Evolutionary conservation across 179 eudicot species (phyloP).

Genomic region (Spergularia azorica): DNA sequence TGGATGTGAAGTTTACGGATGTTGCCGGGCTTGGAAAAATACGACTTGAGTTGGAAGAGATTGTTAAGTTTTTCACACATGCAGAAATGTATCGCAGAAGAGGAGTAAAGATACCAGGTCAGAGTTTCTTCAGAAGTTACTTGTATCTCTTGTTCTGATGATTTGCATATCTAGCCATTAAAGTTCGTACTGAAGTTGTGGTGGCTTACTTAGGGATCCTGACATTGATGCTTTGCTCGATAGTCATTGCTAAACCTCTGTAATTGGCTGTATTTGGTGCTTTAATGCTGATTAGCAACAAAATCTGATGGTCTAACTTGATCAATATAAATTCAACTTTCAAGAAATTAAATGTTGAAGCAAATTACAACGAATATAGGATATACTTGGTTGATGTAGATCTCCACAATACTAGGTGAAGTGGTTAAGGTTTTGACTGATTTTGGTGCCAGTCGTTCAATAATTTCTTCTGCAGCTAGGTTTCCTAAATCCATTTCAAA

Average conservation of each 20-base stretch:
- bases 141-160: neutral
- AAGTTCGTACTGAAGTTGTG: neutral
- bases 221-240: neutral
- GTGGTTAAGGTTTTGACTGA: neutral
- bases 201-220: too few relatives aligned
- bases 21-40: conserved; percentile 99
- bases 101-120: conserved; percentile 95
- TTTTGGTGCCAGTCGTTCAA: neutral
- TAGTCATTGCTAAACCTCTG: too few relatives aligned
- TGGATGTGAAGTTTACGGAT: conserved; percentile 94
- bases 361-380: neutral
- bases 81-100: conserved; percentile 94
- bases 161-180: conserved; percentile 1
- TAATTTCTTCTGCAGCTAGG: neutral
- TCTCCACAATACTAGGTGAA: neutral
- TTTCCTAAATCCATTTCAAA: neutral
- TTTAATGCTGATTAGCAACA: too few relatives aligned
- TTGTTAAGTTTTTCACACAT: conserved; percentile 90
- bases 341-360: neutral
- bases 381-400: neutral
- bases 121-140: conserved; percentile 14
- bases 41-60: conserved; percentile 89
- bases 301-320: too few relatives aligned
- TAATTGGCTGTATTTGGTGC: too few relatives aligned
- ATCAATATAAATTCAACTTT: neutral